phyloP scores from a whole-genome alignment of 768 basidiomycete species.

The Mycena metata region DNA sequence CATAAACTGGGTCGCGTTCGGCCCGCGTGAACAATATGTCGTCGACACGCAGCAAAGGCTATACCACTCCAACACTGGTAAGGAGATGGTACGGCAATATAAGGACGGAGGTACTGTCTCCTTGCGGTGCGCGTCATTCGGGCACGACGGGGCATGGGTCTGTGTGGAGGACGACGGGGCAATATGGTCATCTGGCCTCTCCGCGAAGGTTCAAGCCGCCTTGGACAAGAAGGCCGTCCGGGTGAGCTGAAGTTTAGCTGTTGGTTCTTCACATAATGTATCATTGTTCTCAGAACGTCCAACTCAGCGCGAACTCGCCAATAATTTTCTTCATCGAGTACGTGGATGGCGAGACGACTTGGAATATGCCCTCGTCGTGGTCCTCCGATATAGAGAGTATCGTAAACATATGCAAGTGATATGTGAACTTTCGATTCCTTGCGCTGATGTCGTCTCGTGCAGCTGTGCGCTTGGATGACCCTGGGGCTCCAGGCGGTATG shows the following conservation, averaged over 20 bases:
- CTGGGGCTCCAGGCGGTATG: slow-evolving; percentile 8
- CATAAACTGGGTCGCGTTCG: slow-evolving; percentile 13
- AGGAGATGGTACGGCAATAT: background rate
- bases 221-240: slow-evolving; percentile 8
- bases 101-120: background rate
- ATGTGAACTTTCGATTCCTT: background rate
- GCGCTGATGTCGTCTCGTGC: background rate
- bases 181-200: background rate
- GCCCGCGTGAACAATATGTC: slow-evolving; percentile 1
- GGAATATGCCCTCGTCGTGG: slow-evolving; percentile 11
- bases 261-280: background rate
- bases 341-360: slow-evolving; percentile 4
- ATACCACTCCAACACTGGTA: background rate
- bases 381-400: slow-evolving; percentile 3
- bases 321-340: slow-evolving; percentile 4
- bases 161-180: slow-evolving; percentile 4
- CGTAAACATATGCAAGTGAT: slow-evolving; percentile 12
- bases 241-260: slow-evolving; percentile 8
- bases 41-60: background rate
- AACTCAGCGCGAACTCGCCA: slow-evolving; percentile 12
- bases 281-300: slow-evolving; percentile 4
- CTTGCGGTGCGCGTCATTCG: slow-evolving; percentile 9
- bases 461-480: slow-evolving; percentile 12
- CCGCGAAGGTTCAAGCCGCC: slow-evolving; percentile 8
- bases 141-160: slow-evolving; percentile 3